Base-by-base conservation (phyloP, 306 rosid species). In the Glycine latifolia region DNA sequence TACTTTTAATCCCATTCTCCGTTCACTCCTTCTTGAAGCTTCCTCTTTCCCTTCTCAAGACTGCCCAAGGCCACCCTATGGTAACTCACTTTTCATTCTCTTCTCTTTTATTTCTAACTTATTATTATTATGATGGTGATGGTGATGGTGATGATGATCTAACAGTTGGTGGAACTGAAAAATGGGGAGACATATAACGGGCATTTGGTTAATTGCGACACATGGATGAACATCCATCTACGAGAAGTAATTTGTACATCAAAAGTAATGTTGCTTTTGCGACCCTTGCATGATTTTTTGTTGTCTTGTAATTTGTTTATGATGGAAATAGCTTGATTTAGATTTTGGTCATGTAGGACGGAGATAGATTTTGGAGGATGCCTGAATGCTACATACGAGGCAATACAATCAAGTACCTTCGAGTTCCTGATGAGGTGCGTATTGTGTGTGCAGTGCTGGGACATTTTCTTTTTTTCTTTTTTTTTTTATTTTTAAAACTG, bases 141-240 rank as follows among this genome's bases (percentile, higher is more conserved):
- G 35, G 56, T 44, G 4, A 14, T 66, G 20, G 1, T 63, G 47
- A 14, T 63, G 48, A 8, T 66, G 47, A 65, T 86, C 52, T 70
- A 31, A 81, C 88, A 95, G 99, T 74, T 95, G 93, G 99, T 95
- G 72, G 99, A 95, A 66, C 88, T 95, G 67, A 95, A 95, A 79
- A 95, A 95, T 84, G 99, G 99, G 82, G 99, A 95, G 82, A 95
- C 99, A 10, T 95, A 95, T 89, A 95, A 95, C 33, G 99, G 99
- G 0, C 99, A 95, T 89, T 87, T 95, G 91, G 99, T 95, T 68
- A 95, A 95, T 71, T 95, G 99, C 26, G 99, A 95, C 81, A 95
- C 99, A 39, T 95, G 99, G 99, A 95, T 95, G 99, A 95, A 95
- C 85, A 95, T 95, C 46, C 99, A 95, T 91, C 99, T 95, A 60